These are phyloP conservation scores for Colletotrichum sp. DNA, from an alignment of 2,329 filamentous ascomycete species.

Conservation along the genomic window DNA sequence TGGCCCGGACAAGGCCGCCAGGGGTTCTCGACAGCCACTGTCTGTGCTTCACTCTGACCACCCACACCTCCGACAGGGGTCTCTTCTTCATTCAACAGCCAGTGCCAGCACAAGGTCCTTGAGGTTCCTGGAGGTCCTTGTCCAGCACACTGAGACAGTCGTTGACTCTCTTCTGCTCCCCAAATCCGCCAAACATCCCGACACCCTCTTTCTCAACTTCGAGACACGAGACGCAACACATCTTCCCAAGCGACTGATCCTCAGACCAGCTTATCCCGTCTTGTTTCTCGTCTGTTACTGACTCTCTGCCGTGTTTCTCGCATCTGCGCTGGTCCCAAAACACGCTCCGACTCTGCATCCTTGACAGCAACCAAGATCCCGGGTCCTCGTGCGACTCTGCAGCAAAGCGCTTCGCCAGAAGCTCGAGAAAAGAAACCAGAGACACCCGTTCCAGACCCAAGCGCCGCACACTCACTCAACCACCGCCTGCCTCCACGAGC, in stretches of 20 bases:
- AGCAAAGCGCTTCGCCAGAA: not conserved
- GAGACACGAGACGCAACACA: slow-evolving; percentile 20
- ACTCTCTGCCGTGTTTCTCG: slow-evolving; percentile 4
- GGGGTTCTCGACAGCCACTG: slow-evolving; percentile 19
- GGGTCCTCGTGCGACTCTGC: slow-evolving; percentile 18
- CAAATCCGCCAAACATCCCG: slow-evolving; percentile 13
- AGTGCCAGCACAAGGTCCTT: not conserved
- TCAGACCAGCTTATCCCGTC: slow-evolving; percentile 20
- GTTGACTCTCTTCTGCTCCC: not conserved
- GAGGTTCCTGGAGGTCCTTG: not conserved
- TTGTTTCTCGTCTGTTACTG: slow-evolving; percentile 4
- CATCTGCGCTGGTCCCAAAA: slow-evolving; percentile 16
- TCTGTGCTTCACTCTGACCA: slow-evolving; percentile 21
- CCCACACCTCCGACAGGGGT: slow-evolving; percentile 16
- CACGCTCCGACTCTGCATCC: slow-evolving; percentile 18
- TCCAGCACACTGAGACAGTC: not conserved
- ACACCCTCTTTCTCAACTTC: slow-evolving; percentile 20
- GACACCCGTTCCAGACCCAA: not conserved
- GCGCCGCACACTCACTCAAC: not conserved
- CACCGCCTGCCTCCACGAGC: not conserved
- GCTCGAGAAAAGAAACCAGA: not conserved
- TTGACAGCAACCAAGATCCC: slow-evolving; percentile 21
- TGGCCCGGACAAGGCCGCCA: slow-evolving; percentile 15
- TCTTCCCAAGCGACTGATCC: slow-evolving; percentile 13
- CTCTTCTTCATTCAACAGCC: slow-evolving; percentile 3